Evolutionary conservation across 805 yeast species (phyloP), one percentile per base, ranked within the genome.

Genomic region (Yueomyces sp.): DNA sequence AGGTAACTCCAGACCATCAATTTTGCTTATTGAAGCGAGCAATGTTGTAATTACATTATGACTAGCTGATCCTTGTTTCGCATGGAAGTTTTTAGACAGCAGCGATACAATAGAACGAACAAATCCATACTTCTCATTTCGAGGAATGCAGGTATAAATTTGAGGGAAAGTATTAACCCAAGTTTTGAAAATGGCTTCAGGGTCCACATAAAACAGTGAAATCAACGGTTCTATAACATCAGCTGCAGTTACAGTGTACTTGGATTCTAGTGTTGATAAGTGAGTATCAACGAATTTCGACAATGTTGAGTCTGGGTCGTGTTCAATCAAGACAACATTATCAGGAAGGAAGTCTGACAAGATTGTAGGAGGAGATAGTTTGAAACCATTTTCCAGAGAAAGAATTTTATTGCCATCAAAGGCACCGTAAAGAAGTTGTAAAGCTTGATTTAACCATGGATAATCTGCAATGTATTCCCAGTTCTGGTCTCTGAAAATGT

Each of bases 381-480:
- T 68, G 52, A 74, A 71, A 39, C 79, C 78, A 12, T 65, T 69
- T 0, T 63, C 62, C 40, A 85, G 59, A 28, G 59, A 62, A 26
- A 86, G 52, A 2, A 55, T 59, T 44, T 72, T 66, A 1, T 72
- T 70, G 37, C 60, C 61, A 45, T 80, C 81, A 50, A 85, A 78
- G 0, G 95, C 72, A 0, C 92, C 95, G 55, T 81, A 85, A 5
- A 92, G 63, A 30, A 94, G 63, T 56, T 88, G 96, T 26, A 85
- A 68, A 0, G 95, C 97, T 60, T 90, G 97, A 58, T 86, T 86
- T 48, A 90, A 64, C 98, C 98, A 92, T 38, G 87, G 84, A 53
- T 83, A 84, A 51, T 92, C 98, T 0, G 94, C 88, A 36, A 92
- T 66, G 50, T 76, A 82, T 57, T 92, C 99, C 99, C 99, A 92